These are phyloP conservation scores for Fraxinus americana DNA, from an alignment of 257 asterid genomes.

Conservation along the genomic window DNA sequence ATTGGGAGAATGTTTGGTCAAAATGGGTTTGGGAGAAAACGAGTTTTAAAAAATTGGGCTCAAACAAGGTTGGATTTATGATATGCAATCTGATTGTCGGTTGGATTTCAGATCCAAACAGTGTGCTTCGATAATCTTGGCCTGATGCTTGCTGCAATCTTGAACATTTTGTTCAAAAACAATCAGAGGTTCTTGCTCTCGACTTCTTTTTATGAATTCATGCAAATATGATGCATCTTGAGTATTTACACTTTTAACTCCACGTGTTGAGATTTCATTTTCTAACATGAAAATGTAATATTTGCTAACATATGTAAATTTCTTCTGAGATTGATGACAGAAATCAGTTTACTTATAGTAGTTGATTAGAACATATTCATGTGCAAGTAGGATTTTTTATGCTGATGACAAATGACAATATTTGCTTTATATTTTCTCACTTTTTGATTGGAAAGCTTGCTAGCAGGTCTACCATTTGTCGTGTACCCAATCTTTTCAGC, in stretches of 20 bases:
- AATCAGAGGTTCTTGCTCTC: conserved; percentile 61
- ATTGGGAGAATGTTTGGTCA: too few relatives aligned
- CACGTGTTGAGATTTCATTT: conserved; percentile 2
- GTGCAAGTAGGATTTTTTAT: background rate
- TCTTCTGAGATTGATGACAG: background rate
- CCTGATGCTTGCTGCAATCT: conserved; percentile 78
- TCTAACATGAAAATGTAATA: background rate
- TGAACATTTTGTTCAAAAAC: conserved; percentile 61
- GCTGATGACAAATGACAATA: background rate
- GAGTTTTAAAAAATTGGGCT: too few relatives aligned
- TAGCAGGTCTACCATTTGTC: conserved; percentile 76
- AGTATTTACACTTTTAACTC: background rate
- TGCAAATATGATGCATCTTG: background rate
- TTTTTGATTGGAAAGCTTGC: conserved; percentile 48
- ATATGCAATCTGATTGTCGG: conserved; percentile 27
- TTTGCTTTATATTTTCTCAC: conserved; percentile 8
- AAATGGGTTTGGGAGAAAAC: too few relatives aligned
- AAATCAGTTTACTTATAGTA: background rate
- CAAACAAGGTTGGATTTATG: background rate
- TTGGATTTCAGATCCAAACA: conserved; percentile 77
- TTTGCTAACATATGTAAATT: background rate
- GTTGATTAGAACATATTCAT: background rate
- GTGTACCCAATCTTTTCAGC: conserved; percentile 82
- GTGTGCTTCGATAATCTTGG: conserved; percentile 95
- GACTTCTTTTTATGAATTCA: background rate